Evolutionary conservation across 1,284 basidiomycete genomes (phyloP), one percentile per base, ranked within the genome.

Genomic region (Pyrrhoderma noxium): DNA sequence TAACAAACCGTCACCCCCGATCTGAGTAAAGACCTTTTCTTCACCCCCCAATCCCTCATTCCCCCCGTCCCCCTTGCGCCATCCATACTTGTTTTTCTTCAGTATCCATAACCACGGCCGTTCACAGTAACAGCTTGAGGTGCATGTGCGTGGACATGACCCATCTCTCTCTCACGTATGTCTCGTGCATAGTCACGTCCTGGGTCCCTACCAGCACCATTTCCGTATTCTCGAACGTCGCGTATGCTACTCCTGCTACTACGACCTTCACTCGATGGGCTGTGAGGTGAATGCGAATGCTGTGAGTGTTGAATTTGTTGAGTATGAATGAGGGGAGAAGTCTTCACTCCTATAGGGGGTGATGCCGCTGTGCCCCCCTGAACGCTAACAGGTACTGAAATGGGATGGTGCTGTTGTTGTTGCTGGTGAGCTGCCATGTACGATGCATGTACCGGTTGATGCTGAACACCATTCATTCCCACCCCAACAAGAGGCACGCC

Each of bases 21-120:
- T 9, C 18, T 31, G 14, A 13, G 9, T 45, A 13, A 31, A 19
- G 25, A 23, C 36, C 16, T 23, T 14, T 22, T 31, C 27, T 16
- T 31, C 3, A 2, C 22, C 51, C 40, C 35, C 19, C 8, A 8
- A 14, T 19, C n/a, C 25, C 18, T 27, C n/a, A 16, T 23, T 27
- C 14, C 37, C 23, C 16, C 47, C 34, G 14, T n/a, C 51, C 25
- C 27, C 27, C 27, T n/a, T n/a, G n/a, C n/a, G n/a, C n/a, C n/a
- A n/a, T n/a, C n/a, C n/a, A n/a, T n/a, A n/a, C n/a, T n/a, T n/a
- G n/a, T n/a, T n/a, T n/a, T n/a, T n/a, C n/a, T 11, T 31, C 27
- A 52, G 39, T 52, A 51, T 34, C 54, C 52, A 43, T 55, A 55
- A 11, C 54, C 54, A 21, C 51, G 38, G 18, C 50, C 50, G 18